Evolutionary conservation across 2,329 filamentous ascomycete genomes (phyloP), one percentile per base, ranked within the genome.

Genomic region (Colletotrichum sp.): DNA sequence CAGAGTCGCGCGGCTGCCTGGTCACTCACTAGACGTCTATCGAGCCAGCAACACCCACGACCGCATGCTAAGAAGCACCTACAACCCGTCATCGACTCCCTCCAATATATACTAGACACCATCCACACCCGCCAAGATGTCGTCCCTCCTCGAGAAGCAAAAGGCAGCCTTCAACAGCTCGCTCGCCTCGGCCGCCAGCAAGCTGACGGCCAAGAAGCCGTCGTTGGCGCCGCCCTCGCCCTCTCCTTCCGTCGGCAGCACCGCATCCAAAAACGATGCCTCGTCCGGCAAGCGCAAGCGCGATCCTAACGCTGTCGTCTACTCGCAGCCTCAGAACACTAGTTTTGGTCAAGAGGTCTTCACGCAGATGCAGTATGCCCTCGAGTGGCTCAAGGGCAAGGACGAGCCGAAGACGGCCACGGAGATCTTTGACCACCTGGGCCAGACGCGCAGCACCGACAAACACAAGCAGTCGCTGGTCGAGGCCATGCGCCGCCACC

Each of bases 291-390:
- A 92, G 83, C 88, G 89, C 77, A 93, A 93, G 85, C 88, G 90
- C 81, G 90, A 92, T 78, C 83, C 85, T 55, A 84, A 84, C 7
- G 88, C 88, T 63, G 87, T 89, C 15, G 88, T 95, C 69, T 96
- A 93, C 85, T 96, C 95, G 72, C 95, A 96, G 86, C 95, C 95
- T 24, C 90, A 91, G 78, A 92, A 93, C 81, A 95, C 92, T 18
- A 94, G 93, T 82, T 95, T 93, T 68, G 95, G 96, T 79, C 90
- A 90, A 76, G 94, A 96, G 84, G 92, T 97, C 83, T 93, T 95
- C 88, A 98, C 96, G 15, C 95, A 98, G 84, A 93, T 98, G 83
- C 92, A 94, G 74, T 98, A 96, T 85, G 95, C 95, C 24, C 93
- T 98, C 83, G 92, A 96, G 77, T 95, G 95, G 83, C 92, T 98